Conservation (phyloP, 148 eudicot species). For the Cornus controversa region DNA sequence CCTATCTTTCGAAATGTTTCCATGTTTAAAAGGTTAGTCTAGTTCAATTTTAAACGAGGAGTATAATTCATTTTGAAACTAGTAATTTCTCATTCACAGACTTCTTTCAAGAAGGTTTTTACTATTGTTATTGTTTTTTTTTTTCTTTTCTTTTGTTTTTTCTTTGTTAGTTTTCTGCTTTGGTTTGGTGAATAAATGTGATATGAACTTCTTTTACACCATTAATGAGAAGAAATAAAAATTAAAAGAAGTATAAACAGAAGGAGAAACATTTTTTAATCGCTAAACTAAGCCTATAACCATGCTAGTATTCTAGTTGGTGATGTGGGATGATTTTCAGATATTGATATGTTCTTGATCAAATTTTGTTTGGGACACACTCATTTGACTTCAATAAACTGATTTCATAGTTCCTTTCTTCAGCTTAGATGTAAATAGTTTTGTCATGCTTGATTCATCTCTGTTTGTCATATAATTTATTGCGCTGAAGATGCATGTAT, state of each 20-base stretch:
- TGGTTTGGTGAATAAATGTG: not conserved
- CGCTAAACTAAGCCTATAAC: too few relatives aligned
- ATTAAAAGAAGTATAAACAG: too few relatives aligned
- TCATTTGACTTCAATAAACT: not conserved
- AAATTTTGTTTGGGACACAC: not conserved
- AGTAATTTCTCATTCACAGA: not conserved
- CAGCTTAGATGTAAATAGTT: too few relatives aligned
- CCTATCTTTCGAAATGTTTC: constrained; percentile 77
- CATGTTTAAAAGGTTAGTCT: constrained; percentile 69
- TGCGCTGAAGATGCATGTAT: not conserved
- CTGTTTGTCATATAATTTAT: not conserved
- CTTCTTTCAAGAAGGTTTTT: not conserved
- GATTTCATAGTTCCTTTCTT: too few relatives aligned
- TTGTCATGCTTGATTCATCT: not conserved
- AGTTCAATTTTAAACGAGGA: not conserved
- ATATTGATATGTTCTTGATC: not conserved
- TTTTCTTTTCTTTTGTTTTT: too few relatives aligned
- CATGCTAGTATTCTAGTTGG: too few relatives aligned
- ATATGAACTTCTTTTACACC: not conserved
- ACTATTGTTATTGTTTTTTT: not conserved
- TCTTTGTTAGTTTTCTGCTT: not conserved
- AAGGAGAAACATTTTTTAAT: not conserved
- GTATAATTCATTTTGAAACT: not conserved
- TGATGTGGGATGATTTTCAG: constrained; percentile 2
- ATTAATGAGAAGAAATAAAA: not conserved